Conservation (phyloP, 495 filamentous ascomycete species). For the Aspergillus ostianus region DNA sequence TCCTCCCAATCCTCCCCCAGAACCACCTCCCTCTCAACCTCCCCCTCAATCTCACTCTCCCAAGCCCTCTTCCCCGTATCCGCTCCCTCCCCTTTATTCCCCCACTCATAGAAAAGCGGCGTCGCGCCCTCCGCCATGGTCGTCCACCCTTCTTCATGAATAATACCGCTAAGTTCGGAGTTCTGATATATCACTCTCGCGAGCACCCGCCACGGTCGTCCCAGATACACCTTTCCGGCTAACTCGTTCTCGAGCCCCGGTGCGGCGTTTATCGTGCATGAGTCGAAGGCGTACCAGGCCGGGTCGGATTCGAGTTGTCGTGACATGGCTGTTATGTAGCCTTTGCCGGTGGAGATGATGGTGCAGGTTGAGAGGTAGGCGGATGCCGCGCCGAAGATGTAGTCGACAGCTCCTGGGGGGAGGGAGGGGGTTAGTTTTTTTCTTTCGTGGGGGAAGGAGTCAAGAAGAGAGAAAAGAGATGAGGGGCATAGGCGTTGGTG, state of each 20-base stretch:
- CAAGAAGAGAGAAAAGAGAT: too few relatives aligned
- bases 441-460: too few relatives aligned
- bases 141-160: conserved; percentile 63
- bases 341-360: conserved; percentile 52
- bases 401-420: conserved; percentile 46
- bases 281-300: conserved; percentile 65
- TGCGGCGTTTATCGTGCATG: conserved; percentile 48
- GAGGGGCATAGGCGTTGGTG: too few relatives aligned
- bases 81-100: conserved; percentile 57
- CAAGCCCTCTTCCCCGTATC: conserved; percentile 55
- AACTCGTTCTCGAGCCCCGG: conserved; percentile 38
- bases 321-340: conserved; percentile 52
- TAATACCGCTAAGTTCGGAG: conserved; percentile 51
- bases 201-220: conserved; percentile 64
- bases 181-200: conserved; percentile 66
- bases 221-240: conserved; percentile 58
- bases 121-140: conserved; percentile 44
- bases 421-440: too few relatives aligned
- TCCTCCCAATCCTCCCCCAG: conserved; percentile 49
- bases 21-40: conserved; percentile 48
- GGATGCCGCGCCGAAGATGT: conserved; percentile 65
- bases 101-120: conserved; percentile 57
- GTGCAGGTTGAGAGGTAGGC: conserved; percentile 64
- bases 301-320: conserved; percentile 33
- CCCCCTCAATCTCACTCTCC: conserved; percentile 42